Evolutionary conservation across 352 stramenopile species (phyloP), one percentile per base, ranked within the genome.

Genomic region (Phytophthora syringae): DNA sequence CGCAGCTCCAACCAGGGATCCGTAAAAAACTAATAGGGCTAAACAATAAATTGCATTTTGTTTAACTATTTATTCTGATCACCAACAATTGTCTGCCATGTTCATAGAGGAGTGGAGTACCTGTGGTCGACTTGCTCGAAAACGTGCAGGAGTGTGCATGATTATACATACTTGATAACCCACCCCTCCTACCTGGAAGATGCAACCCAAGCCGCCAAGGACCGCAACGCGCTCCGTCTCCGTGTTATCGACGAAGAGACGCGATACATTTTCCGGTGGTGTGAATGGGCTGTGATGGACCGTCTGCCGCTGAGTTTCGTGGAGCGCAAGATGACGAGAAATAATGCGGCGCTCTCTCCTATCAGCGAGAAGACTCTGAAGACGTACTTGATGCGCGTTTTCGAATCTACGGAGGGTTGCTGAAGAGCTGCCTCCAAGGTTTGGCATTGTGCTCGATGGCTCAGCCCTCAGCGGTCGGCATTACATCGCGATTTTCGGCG

Each of bases 401-500:
- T 20, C 3, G 5, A 44, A 6, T 40, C 39, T 20, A 15, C 48
- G 2, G 39, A 52, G 30, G 52, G 40, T 60, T 52, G 39, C 25
- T 52, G 40, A 52, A 11, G 48, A 44, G 9, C 48, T 39, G 7
- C n/a, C 27, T 5, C 24, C 37, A 11, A 39, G 32, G 37, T 72
- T 72, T 18, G 52, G 24, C 13, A 20, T 72, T 10, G 64, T 67
- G 27, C 57, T 67, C 1, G 51, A 67, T 15, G 28, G 56, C 12
- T 54, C 18, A 7, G 52, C 51, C 6, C 40, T 24, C 18, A 52
- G 30, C 30, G 37, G 39, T 7, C 58, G 64, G 22, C 52, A 64
- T 52, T 72, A 52, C 21, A 54, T 64, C 11, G 64, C 37, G 0
- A 60, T 72, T 54, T 68, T 68, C 10, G 51, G 56, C 18, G 45